Percentiles rank a stretch among this genome's conserved stretches.
Conservation (phyloP, 345 rosid genomes). For the Camelina hispida region DNA sequence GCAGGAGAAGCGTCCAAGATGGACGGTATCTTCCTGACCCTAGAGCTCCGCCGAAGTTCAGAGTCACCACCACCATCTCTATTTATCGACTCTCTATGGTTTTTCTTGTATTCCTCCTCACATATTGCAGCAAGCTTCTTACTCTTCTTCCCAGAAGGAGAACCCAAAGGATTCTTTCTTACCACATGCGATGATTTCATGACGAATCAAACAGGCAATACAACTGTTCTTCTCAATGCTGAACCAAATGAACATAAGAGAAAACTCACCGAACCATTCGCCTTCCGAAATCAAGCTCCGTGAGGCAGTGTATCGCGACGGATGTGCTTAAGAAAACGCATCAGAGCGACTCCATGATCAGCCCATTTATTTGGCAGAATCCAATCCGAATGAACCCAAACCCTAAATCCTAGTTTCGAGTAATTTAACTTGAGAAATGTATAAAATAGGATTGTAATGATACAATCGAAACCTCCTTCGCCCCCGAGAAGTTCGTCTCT, state of each 20-base stretch:
- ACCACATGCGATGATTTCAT: slow-evolving; percentile 69
- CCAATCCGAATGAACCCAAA: neutral
- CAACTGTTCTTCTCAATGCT: slow-evolving; percentile 14
- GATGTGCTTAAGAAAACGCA: slow-evolving; percentile 13
- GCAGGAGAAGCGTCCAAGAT: slow-evolving; percentile 83
- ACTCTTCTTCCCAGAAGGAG: slow-evolving; percentile 73
- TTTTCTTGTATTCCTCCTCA: slow-evolving; percentile 70
- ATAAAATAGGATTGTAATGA: neutral
- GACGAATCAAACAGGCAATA: slow-evolving; percentile 40
- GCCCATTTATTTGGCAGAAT: slow-evolving; percentile 12
- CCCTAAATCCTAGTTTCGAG: slow-evolving; percentile 25
- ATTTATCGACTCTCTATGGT: slow-evolving; percentile 59
- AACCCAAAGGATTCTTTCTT: slow-evolving; percentile 46
- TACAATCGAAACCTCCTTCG: slow-evolving; percentile 1
- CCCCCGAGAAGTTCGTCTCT: neutral
- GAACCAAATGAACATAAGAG: slow-evolving; percentile 9
- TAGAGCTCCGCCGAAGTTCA: slow-evolving; percentile 78
- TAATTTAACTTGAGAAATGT: neutral
- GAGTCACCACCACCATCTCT: slow-evolving; percentile 43
- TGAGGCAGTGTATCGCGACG: neutral
- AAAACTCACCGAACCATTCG: slow-evolving; percentile 6
- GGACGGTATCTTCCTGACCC: slow-evolving; percentile 70
- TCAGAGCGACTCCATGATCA: slow-evolving; percentile 29
- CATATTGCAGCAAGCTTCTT: slow-evolving; percentile 91
- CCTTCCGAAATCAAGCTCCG: slow-evolving; percentile 1